Base-by-base conservation (phyloP, 208 protist genomes). In the Sergeia podlipaevii region DNA sequence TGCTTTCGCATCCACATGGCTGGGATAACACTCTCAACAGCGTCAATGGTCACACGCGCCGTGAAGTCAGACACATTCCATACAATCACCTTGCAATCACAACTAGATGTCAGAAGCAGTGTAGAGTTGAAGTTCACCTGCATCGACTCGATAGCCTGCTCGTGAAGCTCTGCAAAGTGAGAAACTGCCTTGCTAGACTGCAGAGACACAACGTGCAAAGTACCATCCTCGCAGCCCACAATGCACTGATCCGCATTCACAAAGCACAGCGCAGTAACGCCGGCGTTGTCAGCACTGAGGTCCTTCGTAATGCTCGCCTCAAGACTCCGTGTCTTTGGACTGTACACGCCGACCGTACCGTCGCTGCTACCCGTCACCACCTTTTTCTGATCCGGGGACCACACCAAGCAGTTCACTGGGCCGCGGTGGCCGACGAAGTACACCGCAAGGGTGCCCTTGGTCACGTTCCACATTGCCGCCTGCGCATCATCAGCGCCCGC, bases 401-500 rank as follows among this genome's bases (percentile, higher is more conserved):
- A 97, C 32, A 23, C 54, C 21, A 76, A 84, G 72, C 74, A 91
- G 5, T 82, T 92, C 3, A 98, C 74, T 29, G 80, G 46, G 8
- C 72, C 89, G 27, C 72, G 61, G 54, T 98, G 97, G 13, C 93
- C 97, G 3, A 74, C 74, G 65, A 98, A 98, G 55, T 93, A 90
- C 65, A 93, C 87, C 42, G 96, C 70, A n/a, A 91, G 65, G 8
- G 80, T 74, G 10, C 91, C 92, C 47, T 91, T 91, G 1, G 63
- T 30, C 2, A 85, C 74, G 49, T 94, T 97, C 94, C 95, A 98
- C 93, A 98, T 97, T 34, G 85, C 97, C 10, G 78, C 70, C 57
- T 96, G 95, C 38, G 80, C 80, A 56, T 98, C 96, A 33, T 87
- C 75, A 18, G 80, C 85, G 20, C 95, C 93, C 23, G 81, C 92